A percentile compares a stretch with the other conserved stretches of the same genome.
These are phyloP conservation scores for Grammothele lineata DNA, from an alignment of 768 basidiomycete species.

Conservation along the genomic window DNA sequence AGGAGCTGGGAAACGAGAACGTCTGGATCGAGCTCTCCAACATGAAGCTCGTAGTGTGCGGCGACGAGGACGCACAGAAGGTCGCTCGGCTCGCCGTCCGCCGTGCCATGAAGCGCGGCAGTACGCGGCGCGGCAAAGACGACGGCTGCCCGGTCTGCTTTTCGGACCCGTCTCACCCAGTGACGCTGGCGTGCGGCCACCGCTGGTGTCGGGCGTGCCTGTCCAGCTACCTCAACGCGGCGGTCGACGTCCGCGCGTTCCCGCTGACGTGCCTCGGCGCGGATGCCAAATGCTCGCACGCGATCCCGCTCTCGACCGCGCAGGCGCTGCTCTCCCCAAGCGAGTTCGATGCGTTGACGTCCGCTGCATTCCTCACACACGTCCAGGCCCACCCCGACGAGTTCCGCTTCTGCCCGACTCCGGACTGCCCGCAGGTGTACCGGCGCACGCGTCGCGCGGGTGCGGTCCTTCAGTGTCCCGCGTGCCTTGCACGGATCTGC, in stretches of 20 bases:
- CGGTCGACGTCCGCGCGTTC: conserved; percentile 55
- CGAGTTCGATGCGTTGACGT: conserved; percentile 52
- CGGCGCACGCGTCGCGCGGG: conserved; percentile 46
- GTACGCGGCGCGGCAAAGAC: conserved; percentile 3
- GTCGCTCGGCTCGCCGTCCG: conserved; percentile 40
- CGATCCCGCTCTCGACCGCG: conserved; percentile 52
- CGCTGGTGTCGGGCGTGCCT: conserved; percentile 65
- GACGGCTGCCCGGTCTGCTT: conserved; percentile 68
- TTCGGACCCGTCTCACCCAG: conserved; percentile 45
- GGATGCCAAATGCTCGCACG: conserved; percentile 51
- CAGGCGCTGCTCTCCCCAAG: conserved; percentile 43
- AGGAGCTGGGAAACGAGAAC: conserved; percentile 53
- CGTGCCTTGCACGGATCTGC: conserved; percentile 69
- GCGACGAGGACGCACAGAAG: conserved; percentile 42
- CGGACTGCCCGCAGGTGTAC: conserved; percentile 75
- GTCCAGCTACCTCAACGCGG: conserved; percentile 49
- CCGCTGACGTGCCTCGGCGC: conserved; percentile 68
- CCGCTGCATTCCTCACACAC: conserved; percentile 58
- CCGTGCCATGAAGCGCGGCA: conserved; percentile 22
- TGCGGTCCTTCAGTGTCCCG: conserved; percentile 61
- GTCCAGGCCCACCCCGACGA: conserved; percentile 56
- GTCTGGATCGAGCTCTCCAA: conserved; percentile 43
- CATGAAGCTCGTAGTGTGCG: conserved; percentile 50
- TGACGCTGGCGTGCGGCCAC: conserved; percentile 62
- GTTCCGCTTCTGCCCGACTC: conserved; percentile 73